A percentile compares a stretch with the other conserved stretches of the same genome.
Conservation (phyloP, 2,329 filamentous ascomycete genomes). For the Ascochyta lentis region DNA sequence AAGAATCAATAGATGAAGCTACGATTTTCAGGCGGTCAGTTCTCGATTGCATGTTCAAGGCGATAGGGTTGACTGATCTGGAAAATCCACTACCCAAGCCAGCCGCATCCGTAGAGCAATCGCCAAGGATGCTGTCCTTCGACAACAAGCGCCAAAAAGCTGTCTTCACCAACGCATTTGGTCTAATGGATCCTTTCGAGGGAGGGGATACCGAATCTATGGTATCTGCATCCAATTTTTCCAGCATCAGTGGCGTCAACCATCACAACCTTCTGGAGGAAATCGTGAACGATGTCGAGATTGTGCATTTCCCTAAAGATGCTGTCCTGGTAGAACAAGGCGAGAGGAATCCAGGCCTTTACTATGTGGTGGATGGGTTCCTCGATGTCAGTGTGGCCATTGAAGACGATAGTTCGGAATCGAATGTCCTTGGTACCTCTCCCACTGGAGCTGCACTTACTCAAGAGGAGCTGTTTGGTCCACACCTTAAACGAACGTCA, state of each 20-base stretch:
- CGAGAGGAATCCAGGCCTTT: slow-evolving; percentile 93
- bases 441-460: slow-evolving; percentile 44
- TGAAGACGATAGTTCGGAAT: slow-evolving; percentile 62
- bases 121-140: slow-evolving; percentile 82
- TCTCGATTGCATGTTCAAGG: slow-evolving; percentile 93
- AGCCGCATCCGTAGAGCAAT: slow-evolving; percentile 77
- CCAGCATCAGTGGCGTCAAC: slow-evolving; percentile 61
- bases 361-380: slow-evolving; percentile 98
- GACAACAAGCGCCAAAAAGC: slow-evolving; percentile 83
- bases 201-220: slow-evolving; percentile 85
- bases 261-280: slow-evolving; percentile 76
- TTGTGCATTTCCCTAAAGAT: slow-evolving; percentile 95
- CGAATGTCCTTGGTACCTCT: slow-evolving; percentile 54
- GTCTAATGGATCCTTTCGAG: slow-evolving; percentile 86
- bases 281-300: slow-evolving; percentile 90
- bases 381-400: slow-evolving; percentile 88
- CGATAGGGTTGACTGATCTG: slow-evolving; percentile 78
- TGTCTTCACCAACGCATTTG: slow-evolving; percentile 85
- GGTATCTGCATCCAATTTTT: slow-evolving; percentile 59
- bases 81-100: slow-evolving; percentile 68
- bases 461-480: slow-evolving; percentile 46
- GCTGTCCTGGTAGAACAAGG: slow-evolving; percentile 95
- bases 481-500: slow-evolving; percentile 33
- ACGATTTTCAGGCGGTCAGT: slow-evolving; percentile 87
- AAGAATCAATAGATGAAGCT: slow-evolving; percentile 88